Evolutionary conservation across 345 rosid species (phyloP), one percentile per base, ranked within the genome.

Genomic region (Murraya koenigii): DNA sequence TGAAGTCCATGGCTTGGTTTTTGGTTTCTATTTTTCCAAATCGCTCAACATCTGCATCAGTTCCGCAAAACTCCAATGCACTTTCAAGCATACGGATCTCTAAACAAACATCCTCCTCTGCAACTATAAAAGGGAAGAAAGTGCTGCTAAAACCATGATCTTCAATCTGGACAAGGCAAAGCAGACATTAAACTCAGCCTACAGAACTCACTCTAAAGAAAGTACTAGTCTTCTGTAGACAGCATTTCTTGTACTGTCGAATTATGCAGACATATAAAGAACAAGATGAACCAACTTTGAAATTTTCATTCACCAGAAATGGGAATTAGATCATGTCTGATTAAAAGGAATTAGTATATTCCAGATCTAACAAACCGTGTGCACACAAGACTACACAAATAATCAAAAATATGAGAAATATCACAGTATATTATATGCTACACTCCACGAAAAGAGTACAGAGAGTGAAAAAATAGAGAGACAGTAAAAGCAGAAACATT

Each of bases 111-210:
- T 93, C 94, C 33, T 84, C 87, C 79, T 90, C 99, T 4, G 93
- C 96, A 72, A 94, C 97, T 71, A 97, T 86, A 86, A 97, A 97
- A 80, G 99, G 99, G 80, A 93, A 91, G 94, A 89, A 94, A 80
- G 97, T 87, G 84, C 93, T 89, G 80, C 93, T 92, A 72, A 90
- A 87, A 75, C 94, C 93, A 77, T 87, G 82, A 84, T 97, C 98
- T 87, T 97, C 99, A 68, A 97, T 85, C 99, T 97, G 93, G 56
- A 87, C 59, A 81, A 79, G 47, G 84, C 63, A 72, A 82, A 80
- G 74, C 26, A 86, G 61, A 63, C 28, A 77, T 33, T 59, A 75
- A 58, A 79, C 65, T 77, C 60, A 60, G 67, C 67, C 33, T 19
- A 55, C 55, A 26, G 15, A 44, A 77, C 36, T 28, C 59, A 58